Conservation (phyloP, 1,284 basidiomycete species). For the Stygiomarasmius scandens region DNA sequence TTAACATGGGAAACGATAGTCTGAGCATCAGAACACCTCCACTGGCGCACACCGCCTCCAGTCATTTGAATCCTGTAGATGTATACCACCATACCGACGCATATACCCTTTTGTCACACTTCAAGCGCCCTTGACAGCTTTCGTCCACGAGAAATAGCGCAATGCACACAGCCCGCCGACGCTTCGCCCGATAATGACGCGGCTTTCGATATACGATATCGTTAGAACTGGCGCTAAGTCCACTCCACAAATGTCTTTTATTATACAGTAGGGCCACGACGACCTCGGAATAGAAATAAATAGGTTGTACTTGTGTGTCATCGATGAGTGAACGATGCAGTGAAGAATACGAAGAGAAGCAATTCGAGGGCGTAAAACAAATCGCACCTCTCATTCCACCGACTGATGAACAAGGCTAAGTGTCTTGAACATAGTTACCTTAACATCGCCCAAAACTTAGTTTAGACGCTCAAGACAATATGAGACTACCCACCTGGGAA, state of each 20-base stretch:
- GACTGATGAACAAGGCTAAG: constrained; percentile 22
- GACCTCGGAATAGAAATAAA: neutral
- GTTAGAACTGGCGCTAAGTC: neutral
- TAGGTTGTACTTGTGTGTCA: neutral
- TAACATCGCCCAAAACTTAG: neutral
- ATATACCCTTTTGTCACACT: neutral
- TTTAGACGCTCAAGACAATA: neutral
- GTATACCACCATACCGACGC: neutral
- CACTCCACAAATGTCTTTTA: neutral
- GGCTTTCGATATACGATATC: neutral
- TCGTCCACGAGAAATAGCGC: neutral
- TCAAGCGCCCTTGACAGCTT: neutral
- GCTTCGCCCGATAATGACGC: neutral
- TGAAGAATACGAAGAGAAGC: neutral
- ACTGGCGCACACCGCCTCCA: neutral
- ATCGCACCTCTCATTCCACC: too few species aligned
- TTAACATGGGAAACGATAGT: neutral
- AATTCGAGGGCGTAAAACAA: too few species aligned
- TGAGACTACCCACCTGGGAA: constrained; percentile 82
- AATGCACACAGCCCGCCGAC: neutral
- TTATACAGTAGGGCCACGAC: neutral
- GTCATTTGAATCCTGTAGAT: too few species aligned
- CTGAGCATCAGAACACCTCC: neutral
- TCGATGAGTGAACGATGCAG: neutral
- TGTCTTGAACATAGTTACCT: constrained; percentile 60